Evolutionary conservation across 2,329 filamentous ascomycete genomes (phyloP), one percentile per base, ranked within the genome.

Genomic region (Alternaria metachromatica): DNA sequence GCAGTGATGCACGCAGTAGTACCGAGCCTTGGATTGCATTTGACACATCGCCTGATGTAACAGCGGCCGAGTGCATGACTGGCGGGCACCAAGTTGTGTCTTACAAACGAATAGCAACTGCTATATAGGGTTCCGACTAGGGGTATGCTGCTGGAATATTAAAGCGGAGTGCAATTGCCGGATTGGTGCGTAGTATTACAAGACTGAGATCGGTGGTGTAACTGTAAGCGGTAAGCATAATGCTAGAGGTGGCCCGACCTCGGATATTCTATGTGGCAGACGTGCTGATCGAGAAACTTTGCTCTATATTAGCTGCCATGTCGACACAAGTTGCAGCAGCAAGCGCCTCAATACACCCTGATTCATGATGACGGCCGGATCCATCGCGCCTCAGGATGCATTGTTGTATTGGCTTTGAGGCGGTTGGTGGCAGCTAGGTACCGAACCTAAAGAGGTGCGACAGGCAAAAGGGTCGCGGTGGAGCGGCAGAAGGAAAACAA

Each of bases 211-310:
- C 67, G 72, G 69, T 67, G 62, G 58, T 73, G 68, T 73, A 72
- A 70, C 71, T 68, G 55, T 26, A 72, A 67, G 48, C 43, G 62
- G 73, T 69, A 74, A 72, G 71, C 70, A 68, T 63, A 60, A 66
- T 67, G 68, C 68, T 54, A 49, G 50, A 63, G 48, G 50, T 66
- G 67, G 70, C 59, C 71, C 70, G 66, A 69, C 65, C 67, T 73
- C 71, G 71, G 72, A 62, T 68, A 59, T 60, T 44, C 59, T 28
- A 28, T 61, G 54, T 46, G 53, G n/a, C 53, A 55, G 33, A 33
- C 37, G 56, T 62, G 60, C 44, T 67, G 58, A 60, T 63, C 59
- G 70, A 63, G 56, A 63, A 68, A 66, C 63, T 58, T 64, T 64
- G 61, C 62, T 71, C 64, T 70, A 71, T 72, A 71, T 69, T 72